Evolutionary conservation across 2,329 filamentous ascomycete species (phyloP), one percentile per base, ranked within the genome.

Genomic region (Emergomyces pasteurianus): DNA sequence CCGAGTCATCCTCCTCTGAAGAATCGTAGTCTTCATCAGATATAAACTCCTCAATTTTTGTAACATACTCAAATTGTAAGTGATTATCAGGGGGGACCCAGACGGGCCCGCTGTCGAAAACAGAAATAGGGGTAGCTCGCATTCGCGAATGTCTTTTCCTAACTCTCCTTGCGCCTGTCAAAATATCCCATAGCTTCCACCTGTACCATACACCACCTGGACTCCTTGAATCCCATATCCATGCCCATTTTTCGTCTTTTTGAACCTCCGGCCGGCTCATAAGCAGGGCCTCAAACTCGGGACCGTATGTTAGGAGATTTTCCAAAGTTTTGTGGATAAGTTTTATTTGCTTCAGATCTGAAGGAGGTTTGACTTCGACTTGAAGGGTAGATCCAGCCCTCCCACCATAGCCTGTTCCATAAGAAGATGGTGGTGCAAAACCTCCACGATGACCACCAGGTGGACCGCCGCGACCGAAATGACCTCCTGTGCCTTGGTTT

Each of bases 301-400:
- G 85, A 0, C 92, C 91, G 66, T 94, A 85, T 26, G 85, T 83
- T 9, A 96, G 77, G 0, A 97, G 79, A 2, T 83, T 82, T 69
- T 97, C 92, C 40, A 95, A 81, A 0, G 91, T 88, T 71, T 88
- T 92, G 75, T 97, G 92, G 63, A 97, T 95, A 52, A 95, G 81
- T 61, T 86, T 86, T 0, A 96, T 78, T 63, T 88, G 87, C 65
- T 85, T 87, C 57, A 96, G 82, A 67, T 96, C 88, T 6, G 83
- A 81, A 1, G 92, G 92, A 7, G 87, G 81, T 63, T 84, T 84
- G 14, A 96, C 87, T 1, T 86, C 85, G 34, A 92, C 86, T 65
- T 89, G 83, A 31, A 72, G 71, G 7, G 83, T 77, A 21, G 87
- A 74, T 3, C 73, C 77, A 47, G 80, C 74, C 63, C 77, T 77